Evolutionary conservation across 805 yeast genomes (phyloP), one percentile per base, ranked within the genome.

Genomic region (Metschnikowia gelsemii): DNA sequence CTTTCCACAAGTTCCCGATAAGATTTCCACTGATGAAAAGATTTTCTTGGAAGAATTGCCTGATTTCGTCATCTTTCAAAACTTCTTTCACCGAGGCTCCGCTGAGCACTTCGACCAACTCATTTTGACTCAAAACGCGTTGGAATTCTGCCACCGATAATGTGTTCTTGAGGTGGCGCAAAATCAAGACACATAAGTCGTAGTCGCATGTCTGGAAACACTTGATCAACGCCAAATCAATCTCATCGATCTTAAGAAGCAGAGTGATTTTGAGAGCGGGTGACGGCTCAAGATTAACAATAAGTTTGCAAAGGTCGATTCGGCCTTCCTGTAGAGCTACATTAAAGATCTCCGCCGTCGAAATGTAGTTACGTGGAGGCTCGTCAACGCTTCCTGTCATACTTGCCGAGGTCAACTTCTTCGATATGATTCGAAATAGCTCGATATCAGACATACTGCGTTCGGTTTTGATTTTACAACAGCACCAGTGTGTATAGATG

Each of bases 261-360:
- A 83, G 68, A 8, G 49, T 50, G 1, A 88, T 76, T 47, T 84
- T 85, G 42, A 76, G 73, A 5, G 71, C 66, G 0, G 84, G 73
- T 11, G 73, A 66, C 1, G 85, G 82, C 56, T 93, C 98, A 44
- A 80, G 62, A 35, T 80, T 74, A 9, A 86, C 70, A n/a, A 93
- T 61, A 32, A 74, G 66, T 40, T 82, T 78, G 26, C 96, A 83
- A 17, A 93, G 63, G 18, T 72, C 68, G 8, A 75, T 59, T 20
- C 98, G 70, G 1, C 98, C 98, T 61, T 91, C 97, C 53, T 83
- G 82, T 52, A 75, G 77, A 1, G 96, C 93, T 13, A 77, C 71
- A 7, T 70, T 66, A 0, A 87, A 80, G 20, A 88, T 76, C 20
- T 72, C 67, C 5, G 77, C 75, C 45, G 78, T 81, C 0, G 89